A percentile compares a stretch with the other conserved stretches of the same genome.
Evolutionary conservation across 768 basidiomycete genomes (phyloP).

Genomic region (Tricholoma furcatifolium): DNA sequence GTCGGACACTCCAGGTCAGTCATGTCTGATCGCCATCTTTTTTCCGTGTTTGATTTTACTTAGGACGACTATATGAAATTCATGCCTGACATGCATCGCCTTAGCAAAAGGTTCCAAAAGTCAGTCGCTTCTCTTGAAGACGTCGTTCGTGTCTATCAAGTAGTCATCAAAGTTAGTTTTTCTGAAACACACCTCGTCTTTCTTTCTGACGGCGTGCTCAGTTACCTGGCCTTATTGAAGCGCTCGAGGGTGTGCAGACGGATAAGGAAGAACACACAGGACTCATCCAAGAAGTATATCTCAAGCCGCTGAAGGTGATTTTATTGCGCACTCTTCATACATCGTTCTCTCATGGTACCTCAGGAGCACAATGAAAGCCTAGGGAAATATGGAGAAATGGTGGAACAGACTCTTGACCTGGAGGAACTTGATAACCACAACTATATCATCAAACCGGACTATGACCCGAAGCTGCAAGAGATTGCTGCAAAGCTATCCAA

Average conservation of each 20-base stretch:
- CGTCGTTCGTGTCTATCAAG: slow-evolving; percentile 94
- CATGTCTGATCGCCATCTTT: neutral
- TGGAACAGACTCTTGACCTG: slow-evolving; percentile 93
- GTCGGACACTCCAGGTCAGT: slow-evolving; percentile 70
- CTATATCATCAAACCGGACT: slow-evolving; percentile 90
- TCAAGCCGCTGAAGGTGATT: slow-evolving; percentile 56
- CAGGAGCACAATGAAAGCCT: slow-evolving; percentile 67
- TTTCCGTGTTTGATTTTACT: neutral
- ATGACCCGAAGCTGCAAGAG: slow-evolving; percentile 72
- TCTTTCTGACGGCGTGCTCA: slow-evolving; percentile 25
- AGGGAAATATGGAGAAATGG: slow-evolving; percentile 86
- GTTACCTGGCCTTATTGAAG: slow-evolving; percentile 74
- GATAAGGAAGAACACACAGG: slow-evolving; percentile 42
- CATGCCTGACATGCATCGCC: slow-evolving; percentile 92
- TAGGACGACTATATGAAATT: slow-evolving; percentile 85
- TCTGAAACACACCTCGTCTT: neutral
- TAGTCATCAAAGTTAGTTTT: slow-evolving; percentile 68
- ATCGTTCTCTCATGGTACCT: neutral
- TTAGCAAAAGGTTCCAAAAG: slow-evolving; percentile 90
- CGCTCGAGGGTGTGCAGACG: slow-evolving; percentile 49
- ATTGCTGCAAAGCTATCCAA: slow-evolving; percentile 67
- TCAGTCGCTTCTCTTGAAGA: slow-evolving; percentile 85
- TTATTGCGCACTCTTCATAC: neutral
- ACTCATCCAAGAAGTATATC: slow-evolving; percentile 69
- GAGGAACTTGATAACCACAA: slow-evolving; percentile 82